These are phyloP conservation scores for Pythium monospermum DNA, from an alignment of 352 stramenopile species.

Conservation along the genomic window DNA sequence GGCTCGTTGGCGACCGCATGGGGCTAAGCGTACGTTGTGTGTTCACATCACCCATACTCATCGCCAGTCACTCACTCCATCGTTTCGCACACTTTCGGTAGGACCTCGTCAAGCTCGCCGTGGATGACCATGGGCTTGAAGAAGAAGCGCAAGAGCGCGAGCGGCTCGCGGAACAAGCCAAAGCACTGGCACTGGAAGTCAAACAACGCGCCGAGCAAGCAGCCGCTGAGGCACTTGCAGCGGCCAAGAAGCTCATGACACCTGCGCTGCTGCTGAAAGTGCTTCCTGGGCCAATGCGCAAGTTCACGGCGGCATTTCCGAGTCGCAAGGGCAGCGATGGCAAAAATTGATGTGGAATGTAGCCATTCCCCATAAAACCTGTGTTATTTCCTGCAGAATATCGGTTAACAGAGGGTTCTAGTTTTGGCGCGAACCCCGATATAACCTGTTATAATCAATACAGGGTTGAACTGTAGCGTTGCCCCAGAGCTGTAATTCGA, in stretches of 20 bases:
- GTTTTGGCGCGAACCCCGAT: not conserved
- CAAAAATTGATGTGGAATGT: conserved; percentile 3
- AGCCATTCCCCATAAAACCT: conserved; percentile 4
- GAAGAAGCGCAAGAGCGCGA: conserved; percentile 33
- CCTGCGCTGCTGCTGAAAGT: conserved; percentile 7
- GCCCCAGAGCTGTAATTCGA: no score
- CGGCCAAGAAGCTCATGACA: not conserved
- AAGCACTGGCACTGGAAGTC: not conserved
- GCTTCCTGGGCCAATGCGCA: conserved; percentile 8
- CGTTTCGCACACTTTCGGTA: no score
- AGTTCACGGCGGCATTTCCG: conserved; percentile 2
- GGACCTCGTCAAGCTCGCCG: conserved; percentile 43
- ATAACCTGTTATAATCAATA: conserved; percentile 8
- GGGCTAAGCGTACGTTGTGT: conserved; percentile 39
- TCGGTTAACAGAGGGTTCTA: not conserved
- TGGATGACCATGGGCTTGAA: conserved; percentile 43
- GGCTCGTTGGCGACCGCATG: conserved; percentile 44
- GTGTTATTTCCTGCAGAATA: not conserved
- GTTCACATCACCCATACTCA: no score
- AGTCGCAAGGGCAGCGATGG: not conserved
- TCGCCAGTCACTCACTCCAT: not conserved
- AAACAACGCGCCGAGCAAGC: not conserved
- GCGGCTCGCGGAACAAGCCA: conserved; percentile 4
- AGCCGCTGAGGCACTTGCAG: not conserved
- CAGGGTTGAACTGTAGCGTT: no score